A percentile compares a stretch with the other conserved stretches of the same genome.
Conservation (phyloP, 768 basidiomycete genomes). For the Panaeolus cyanescens region DNA sequence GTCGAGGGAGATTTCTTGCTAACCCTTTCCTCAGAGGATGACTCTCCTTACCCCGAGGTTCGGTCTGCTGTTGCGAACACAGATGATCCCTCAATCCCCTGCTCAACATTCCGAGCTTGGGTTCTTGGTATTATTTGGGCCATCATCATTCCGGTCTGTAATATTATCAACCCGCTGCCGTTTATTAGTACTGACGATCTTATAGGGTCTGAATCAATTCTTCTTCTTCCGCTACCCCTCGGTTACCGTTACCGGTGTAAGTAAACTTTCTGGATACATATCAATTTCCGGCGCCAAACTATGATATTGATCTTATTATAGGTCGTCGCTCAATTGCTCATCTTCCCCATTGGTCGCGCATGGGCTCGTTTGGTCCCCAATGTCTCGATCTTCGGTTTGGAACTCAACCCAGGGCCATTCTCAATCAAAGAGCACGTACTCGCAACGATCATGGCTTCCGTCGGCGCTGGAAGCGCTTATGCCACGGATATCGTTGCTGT, state of each 20-base stretch:
- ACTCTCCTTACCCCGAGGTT: conserved; percentile 75
- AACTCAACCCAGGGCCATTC: conserved; percentile 70
- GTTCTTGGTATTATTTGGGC: conserved; percentile 72
- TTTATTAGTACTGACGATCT: conserved; percentile 1
- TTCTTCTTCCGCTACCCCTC: conserved; percentile 78
- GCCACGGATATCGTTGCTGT: conserved; percentile 80
- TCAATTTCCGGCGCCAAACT: not conserved
- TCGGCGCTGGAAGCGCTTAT: conserved; percentile 57
- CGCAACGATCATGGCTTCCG: conserved; percentile 52
- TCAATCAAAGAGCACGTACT: conserved; percentile 75
- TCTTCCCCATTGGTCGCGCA: conserved; percentile 63
- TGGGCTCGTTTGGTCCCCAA: conserved; percentile 60
- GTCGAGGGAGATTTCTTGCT: conserved; percentile 24
- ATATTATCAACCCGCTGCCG: not conserved
- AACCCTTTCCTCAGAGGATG: conserved; percentile 45
- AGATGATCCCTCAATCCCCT: conserved; percentile 66
- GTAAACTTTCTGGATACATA: conserved; percentile 7
- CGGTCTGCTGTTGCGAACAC: conserved; percentile 70
- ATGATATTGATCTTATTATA: conserved; percentile 16
- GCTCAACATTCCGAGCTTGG: conserved; percentile 69
- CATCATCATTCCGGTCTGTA: conserved; percentile 54
- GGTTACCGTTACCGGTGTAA: conserved; percentile 56
- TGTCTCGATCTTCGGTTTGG: conserved; percentile 50
- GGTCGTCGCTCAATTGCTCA: conserved; percentile 69
- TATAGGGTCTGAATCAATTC: conserved; percentile 66